Evolutionary conservation across 2,329 filamentous ascomycete species (phyloP).

Genomic region (Ophiostoma triangulosporum): DNA sequence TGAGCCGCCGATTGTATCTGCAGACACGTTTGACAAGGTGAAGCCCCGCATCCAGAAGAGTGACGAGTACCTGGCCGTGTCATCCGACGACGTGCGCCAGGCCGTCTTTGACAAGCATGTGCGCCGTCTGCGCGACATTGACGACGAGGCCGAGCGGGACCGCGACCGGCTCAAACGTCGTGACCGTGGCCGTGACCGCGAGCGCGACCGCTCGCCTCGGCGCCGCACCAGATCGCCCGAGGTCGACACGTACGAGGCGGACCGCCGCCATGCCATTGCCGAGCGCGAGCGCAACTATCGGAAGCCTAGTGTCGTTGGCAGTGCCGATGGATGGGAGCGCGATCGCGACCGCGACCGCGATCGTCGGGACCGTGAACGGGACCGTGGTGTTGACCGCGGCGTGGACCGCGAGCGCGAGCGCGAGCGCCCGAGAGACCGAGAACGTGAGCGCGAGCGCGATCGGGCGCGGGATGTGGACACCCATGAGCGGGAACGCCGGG

Average conservation of each 20-base stretch:
- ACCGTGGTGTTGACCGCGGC: conserved; percentile 25
- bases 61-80: conserved; percentile 72
- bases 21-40: conserved; percentile 83
- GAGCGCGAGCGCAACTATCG: conserved; percentile 90
- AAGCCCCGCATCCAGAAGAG: conserved; percentile 64
- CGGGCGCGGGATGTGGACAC: conserved; percentile 21
- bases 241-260: conserved; percentile 85
- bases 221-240: conserved; percentile 56
- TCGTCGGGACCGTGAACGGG: conserved; percentile 20
- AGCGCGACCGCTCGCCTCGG: conserved; percentile 35
- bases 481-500: conserved; percentile 35
- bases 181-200: conserved; percentile 13
- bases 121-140: too few species aligned
- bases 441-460: conserved; percentile 19
- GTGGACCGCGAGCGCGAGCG: conserved; percentile 30
- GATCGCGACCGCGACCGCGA: conserved; percentile 22
- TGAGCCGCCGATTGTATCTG: conserved; percentile 64
- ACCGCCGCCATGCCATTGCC: conserved; percentile 83
- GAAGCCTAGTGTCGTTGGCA: conserved; percentile 55
- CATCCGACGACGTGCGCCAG: conserved; percentile 69
- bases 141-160: conserved; percentile 29
- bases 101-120: conserved; percentile 90
- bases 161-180: too few species aligned
- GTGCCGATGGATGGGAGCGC: conserved; percentile 28
- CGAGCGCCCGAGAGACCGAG: conserved; percentile 25